phyloP scores from a whole-genome alignment of 306 rosid genomes.

The Prunus mongolica region DNA sequence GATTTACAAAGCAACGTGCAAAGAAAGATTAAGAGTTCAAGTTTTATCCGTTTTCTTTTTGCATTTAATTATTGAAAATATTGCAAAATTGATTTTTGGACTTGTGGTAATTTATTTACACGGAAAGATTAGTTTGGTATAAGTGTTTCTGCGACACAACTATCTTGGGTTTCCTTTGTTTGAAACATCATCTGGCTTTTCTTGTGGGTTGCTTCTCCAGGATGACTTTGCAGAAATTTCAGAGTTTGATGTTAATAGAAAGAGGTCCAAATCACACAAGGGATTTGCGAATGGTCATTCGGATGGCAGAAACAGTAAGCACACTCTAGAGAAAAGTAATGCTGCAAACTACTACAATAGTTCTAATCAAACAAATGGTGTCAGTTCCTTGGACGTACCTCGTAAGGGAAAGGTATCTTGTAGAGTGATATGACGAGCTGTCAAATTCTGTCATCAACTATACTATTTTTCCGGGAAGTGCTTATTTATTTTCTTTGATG shows the following conservation, averaged over 20 bases:
- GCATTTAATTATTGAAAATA: neutral
- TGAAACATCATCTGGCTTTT: neutral
- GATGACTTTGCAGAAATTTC: constrained; percentile 64
- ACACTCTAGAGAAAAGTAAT: constrained; percentile 8
- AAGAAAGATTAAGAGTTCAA: neutral
- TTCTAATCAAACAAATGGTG: constrained; percentile 27
- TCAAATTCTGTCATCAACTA: constrained; percentile 20
- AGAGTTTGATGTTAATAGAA: constrained; percentile 37
- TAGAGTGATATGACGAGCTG: constrained; percentile 9
- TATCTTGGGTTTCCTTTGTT: neutral
- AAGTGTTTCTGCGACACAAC: neutral
- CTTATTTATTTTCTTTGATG: constrained; percentile 20
- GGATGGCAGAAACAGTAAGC: constrained; percentile 15
- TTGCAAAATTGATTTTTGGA: neutral
- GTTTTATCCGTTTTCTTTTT: neutral
- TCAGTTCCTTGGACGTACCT: constrained; percentile 26
- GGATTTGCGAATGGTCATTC: constrained; percentile 4
- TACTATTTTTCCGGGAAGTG: constrained; percentile 3
- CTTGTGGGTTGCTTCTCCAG: constrained; percentile 37
- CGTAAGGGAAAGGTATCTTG: constrained; percentile 53
- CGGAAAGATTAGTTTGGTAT: neutral
- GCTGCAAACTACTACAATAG: neutral
- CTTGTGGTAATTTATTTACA: neutral
- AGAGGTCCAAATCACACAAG: constrained; percentile 40
- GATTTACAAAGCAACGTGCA: neutral